Percentiles rank a stretch among this genome's conserved stretches.
phyloP scores from a whole-genome alignment of 257 asterid species.

The Scutellaria galericulata region DNA sequence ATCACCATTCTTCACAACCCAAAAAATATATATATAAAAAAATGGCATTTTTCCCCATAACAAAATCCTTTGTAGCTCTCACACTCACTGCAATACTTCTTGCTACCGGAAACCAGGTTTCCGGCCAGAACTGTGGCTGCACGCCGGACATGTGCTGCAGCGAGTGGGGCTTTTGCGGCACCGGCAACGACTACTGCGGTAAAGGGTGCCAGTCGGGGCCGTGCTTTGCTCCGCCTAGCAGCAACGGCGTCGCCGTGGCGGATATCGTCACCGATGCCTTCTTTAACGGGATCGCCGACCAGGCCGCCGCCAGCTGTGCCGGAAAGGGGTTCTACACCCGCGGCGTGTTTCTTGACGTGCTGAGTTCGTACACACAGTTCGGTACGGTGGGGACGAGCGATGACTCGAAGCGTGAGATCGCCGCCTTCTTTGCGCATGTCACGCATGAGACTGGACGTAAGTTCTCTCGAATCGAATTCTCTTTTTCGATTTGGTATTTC shows the following conservation, averaged over 20 bases:
- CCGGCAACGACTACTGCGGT: conserved; percentile 24
- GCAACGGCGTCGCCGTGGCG: conserved; percentile 20
- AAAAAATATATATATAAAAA: background rate
- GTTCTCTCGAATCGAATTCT: background rate
- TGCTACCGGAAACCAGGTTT: conserved; percentile 14
- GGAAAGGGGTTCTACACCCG: conserved; percentile 34
- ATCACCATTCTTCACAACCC: background rate
- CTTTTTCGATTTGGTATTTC: too few relatives aligned
- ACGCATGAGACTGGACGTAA: conserved; percentile 37
- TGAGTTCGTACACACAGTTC: conserved; percentile 24
- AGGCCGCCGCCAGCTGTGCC: conserved; percentile 21
- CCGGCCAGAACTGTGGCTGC: conserved; percentile 36
- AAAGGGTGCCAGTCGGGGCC: conserved; percentile 36
- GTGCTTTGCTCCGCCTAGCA: conserved; percentile 11
- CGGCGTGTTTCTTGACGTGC: conserved; percentile 32
- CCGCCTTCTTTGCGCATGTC: conserved; percentile 39
- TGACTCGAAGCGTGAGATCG: conserved; percentile 34
- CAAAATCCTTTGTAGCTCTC: too few relatives aligned
- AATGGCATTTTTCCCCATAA: conserved; percentile 14
- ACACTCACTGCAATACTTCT: background rate
- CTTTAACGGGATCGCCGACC: conserved; percentile 33
- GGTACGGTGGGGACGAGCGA: conserved; percentile 34
- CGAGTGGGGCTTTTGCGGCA: conserved; percentile 34
- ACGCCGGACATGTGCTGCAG: conserved; percentile 28
- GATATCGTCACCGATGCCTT: conserved; percentile 30